phyloP scores from a whole-genome alignment of 1,139 yeast genomes.

The Diutina neorugosa region DNA sequence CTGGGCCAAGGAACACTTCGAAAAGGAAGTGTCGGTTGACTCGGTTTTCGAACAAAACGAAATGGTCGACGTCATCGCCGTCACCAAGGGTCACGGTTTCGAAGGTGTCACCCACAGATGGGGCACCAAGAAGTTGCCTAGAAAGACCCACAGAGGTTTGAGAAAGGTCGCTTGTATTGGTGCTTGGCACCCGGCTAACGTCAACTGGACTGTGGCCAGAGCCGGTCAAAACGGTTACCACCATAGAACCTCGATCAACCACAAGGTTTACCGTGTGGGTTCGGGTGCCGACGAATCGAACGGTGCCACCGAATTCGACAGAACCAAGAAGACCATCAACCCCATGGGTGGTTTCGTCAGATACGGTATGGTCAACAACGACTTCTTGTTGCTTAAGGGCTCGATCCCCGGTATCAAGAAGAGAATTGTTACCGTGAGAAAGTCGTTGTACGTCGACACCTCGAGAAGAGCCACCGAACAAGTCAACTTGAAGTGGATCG shows the following conservation, averaged over 20 bases:
- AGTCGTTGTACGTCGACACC: slow-evolving; percentile 95
- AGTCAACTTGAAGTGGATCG: slow-evolving; percentile 98
- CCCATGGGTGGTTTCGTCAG: slow-evolving; percentile 99
- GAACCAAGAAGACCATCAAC: slow-evolving; percentile 98
- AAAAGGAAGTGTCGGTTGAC: slow-evolving; percentile 94
- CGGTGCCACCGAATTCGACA: slow-evolving; percentile 97
- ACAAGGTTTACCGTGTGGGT: slow-evolving; percentile 99
- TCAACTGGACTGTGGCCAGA: slow-evolving; percentile 99
- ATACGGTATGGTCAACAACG: slow-evolving; percentile 97
- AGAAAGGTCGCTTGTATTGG: slow-evolving; percentile 99
- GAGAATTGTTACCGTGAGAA: slow-evolving; percentile 98
- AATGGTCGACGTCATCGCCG: slow-evolving; percentile 97
- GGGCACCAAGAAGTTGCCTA: slow-evolving; percentile 99
- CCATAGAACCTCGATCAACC: slow-evolving; percentile 99
- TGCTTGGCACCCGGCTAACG: slow-evolving; percentile 99
- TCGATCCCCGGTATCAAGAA: slow-evolving; percentile 99
- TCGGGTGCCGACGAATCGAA: slow-evolving; percentile 86
- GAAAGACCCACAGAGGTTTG: slow-evolving; percentile 99
- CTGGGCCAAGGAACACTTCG: slow-evolving; percentile 99
- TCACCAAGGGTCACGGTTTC: slow-evolving; percentile 99
- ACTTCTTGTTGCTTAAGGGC: slow-evolving; percentile 95
- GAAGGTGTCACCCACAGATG: slow-evolving; percentile 99
- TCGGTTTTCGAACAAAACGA: slow-evolving; percentile 97
- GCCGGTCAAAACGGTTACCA: slow-evolving; percentile 99
- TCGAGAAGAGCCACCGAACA: slow-evolving; percentile 96